Conservation (phyloP, 2,329 filamentous ascomycete genomes). For the Colletotrichum brevisporum region DNA sequence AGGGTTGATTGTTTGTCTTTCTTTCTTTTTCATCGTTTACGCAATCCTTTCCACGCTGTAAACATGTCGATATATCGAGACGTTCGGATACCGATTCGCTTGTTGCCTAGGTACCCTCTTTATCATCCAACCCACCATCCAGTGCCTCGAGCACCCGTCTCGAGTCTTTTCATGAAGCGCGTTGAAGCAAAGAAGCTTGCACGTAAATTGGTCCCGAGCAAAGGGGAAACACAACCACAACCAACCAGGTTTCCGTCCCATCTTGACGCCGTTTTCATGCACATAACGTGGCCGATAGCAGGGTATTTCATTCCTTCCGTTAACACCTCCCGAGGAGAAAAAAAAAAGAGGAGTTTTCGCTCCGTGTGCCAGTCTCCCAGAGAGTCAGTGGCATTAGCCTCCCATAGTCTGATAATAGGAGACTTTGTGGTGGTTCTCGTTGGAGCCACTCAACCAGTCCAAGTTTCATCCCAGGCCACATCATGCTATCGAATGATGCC, state of each 20-base stretch:
- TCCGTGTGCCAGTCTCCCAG: slow-evolving; percentile 11
- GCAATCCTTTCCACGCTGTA: slow-evolving; percentile 1
- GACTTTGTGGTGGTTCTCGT: slow-evolving; percentile 3
- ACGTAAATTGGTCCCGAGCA: slow-evolving; percentile 8
- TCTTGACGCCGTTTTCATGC: slow-evolving; percentile 39
- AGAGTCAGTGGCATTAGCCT: slow-evolving; percentile 3
- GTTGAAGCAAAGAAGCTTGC: neutral
- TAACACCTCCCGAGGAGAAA: slow-evolving; percentile 25
- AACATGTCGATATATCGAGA: slow-evolving; percentile 27
- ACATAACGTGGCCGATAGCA: slow-evolving; percentile 35
- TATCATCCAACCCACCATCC: neutral
- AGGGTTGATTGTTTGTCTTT: no score
- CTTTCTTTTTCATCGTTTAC: neutral
- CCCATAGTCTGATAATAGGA: slow-evolving; percentile 13
- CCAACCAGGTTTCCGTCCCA: slow-evolving; percentile 3
- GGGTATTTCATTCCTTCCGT: slow-evolving; percentile 34
- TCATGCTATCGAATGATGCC: slow-evolving; percentile 78
- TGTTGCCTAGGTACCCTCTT: neutral
- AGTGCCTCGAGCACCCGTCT: neutral
- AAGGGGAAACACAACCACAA: neutral
- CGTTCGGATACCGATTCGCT: slow-evolving; percentile 6
- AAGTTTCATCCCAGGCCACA: neutral
- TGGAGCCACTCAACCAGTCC: neutral
- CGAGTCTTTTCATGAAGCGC: neutral
- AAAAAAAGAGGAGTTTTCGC: slow-evolving; percentile 12